A percentile compares a stretch with the other conserved stretches of the same genome.
These are phyloP conservation scores for Syzygium grande DNA, from an alignment of 345 rosid genomes.

Conservation along the genomic window DNA sequence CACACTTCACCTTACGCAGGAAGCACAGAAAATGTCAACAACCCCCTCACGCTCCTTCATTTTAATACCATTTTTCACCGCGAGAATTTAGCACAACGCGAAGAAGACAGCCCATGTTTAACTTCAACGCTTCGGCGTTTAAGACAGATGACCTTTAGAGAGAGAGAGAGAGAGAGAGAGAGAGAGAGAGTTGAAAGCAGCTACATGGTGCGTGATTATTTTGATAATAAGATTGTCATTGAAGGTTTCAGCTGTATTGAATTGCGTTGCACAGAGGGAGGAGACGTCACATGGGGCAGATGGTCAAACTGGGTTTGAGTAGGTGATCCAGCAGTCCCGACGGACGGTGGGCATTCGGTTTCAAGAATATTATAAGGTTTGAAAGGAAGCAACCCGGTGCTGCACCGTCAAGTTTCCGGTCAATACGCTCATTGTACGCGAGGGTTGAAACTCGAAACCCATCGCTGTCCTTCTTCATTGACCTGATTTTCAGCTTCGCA, in stretches of 20 bases:
- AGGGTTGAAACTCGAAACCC: background rate
- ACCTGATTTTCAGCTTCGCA: background rate
- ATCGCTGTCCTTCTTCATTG: slow-evolving; percentile 5
- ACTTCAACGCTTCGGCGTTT: background rate
- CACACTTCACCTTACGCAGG: background rate
- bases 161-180: background rate
- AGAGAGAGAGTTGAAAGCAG: background rate
- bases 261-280: background rate
- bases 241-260: background rate
- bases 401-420: slow-evolving; percentile 8
- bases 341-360: slow-evolving; percentile 4
- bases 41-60: background rate
- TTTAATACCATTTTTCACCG: background rate
- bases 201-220: background rate
- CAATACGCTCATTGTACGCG: slow-evolving; percentile 36
- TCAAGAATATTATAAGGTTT: slow-evolving; percentile 6
- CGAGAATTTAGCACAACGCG: background rate
- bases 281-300: slow-evolving; percentile 7
- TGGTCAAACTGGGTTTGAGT: slow-evolving; percentile 12
- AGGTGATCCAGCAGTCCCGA: slow-evolving; percentile 1
- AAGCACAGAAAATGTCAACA: background rate
- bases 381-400: background rate
- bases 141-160: background rate
- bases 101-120: background rate
- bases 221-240: background rate